Percentiles rank a stretch among this genome's conserved stretches.
phyloP scores from a whole-genome alignment of 148 eudicot genomes.

The Rhododendron ovatum region DNA sequence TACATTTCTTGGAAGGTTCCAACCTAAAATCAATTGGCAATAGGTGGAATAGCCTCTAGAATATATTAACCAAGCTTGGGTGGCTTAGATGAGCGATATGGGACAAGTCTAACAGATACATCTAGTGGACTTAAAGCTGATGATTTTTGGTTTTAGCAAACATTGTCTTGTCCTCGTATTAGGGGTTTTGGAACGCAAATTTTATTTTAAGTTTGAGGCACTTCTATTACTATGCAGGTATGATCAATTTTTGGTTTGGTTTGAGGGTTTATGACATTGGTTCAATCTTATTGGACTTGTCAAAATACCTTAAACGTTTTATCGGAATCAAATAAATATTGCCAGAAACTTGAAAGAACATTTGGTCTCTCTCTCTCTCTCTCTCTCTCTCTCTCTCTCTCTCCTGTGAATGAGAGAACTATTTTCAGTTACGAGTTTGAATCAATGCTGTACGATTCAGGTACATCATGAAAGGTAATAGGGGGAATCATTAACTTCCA shows the following conservation, averaged over 20 bases:
- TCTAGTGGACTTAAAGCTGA: neutral
- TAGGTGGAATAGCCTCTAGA: no score
- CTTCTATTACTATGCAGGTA: neutral
- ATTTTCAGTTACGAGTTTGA: neutral
- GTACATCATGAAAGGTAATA: neutral
- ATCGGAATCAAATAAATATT: neutral
- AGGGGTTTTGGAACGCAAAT: neutral
- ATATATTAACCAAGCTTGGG: no score
- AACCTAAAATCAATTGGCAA: no score
- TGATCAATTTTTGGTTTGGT: neutral
- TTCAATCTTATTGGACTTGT: neutral
- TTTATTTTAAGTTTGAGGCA: neutral
- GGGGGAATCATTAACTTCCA: neutral
- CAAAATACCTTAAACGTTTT: neutral
- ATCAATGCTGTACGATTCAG: neutral
- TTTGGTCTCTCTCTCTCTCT: no score
- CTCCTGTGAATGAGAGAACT: neutral
- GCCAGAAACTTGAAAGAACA: no score
- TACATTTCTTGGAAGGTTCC: no score
- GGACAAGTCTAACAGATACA: no score
- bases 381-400: no score
- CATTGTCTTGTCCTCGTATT: neutral
- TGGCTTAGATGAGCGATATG: no score
- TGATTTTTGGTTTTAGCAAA: neutral
- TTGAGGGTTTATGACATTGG: neutral